A percentile compares a stretch with the other conserved stretches of the same genome.
Evolutionary conservation across 1,284 basidiomycete species (phyloP).

Genomic region (Puccinia horiana): DNA sequence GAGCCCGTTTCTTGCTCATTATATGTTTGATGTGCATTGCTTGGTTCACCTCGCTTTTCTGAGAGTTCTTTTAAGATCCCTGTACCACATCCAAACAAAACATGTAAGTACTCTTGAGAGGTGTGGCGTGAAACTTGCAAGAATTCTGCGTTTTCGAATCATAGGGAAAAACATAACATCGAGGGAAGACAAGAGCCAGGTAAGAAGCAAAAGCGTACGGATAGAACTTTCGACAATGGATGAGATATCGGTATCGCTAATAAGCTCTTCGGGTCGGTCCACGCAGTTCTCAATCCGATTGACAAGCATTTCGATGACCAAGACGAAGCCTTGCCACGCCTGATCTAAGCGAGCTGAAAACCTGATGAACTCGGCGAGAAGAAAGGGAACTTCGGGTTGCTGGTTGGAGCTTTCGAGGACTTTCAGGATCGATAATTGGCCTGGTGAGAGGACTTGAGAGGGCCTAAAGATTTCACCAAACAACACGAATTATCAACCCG

Average conservation of each 20-base stretch:
- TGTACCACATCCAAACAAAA: not conserved
- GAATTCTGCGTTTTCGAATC: too few species aligned
- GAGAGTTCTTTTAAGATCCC: conserved; percentile 4
- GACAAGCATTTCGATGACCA: conserved; percentile 11
- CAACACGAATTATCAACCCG: too few species aligned
- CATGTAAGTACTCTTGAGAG: not conserved
- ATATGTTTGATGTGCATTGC: not conserved
- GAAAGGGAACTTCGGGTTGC: not conserved
- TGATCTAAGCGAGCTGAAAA: not conserved
- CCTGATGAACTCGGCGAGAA: conserved; percentile 1
- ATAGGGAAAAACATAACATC: not conserved
- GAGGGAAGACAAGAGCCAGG: too few species aligned
- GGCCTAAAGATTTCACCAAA: not conserved
- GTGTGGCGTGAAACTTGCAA: not conserved
- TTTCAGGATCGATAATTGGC: conserved; percentile 15
- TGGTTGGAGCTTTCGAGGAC: conserved; percentile 1
- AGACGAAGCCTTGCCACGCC: conserved; percentile 31
- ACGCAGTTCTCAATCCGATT: not conserved
- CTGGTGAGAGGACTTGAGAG: conserved; percentile 17
- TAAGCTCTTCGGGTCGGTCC: not conserved
- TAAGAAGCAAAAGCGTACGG: not conserved
- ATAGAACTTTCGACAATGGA: not conserved
- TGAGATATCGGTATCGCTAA: not conserved
- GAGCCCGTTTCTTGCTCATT: not conserved
- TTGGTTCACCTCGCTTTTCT: not conserved